Conservation (phyloP, 257 asterid genomes). For the Solanum corneliomulleri region DNA sequence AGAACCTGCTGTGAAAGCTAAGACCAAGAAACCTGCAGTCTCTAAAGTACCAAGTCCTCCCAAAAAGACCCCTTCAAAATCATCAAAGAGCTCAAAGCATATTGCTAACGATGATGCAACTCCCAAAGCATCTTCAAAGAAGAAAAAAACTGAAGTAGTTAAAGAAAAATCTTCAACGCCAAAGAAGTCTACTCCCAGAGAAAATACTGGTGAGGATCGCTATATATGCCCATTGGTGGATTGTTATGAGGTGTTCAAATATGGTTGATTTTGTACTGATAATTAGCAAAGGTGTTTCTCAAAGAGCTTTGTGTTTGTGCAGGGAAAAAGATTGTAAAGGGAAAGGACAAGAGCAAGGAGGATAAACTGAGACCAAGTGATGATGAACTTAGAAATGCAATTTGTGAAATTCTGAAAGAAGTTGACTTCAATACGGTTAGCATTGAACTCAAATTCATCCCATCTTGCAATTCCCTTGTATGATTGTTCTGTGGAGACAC, state of each 20-base stretch:
- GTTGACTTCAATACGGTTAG: conserved; percentile 44
- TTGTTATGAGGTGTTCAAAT: background rate
- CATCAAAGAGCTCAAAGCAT: conserved; percentile 34
- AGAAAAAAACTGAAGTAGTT: conserved; percentile 40
- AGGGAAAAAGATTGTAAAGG: conserved; percentile 34
- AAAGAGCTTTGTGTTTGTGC: conserved; percentile 1
- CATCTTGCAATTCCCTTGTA: background rate
- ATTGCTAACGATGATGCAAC: conserved; percentile 21
- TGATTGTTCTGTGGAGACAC: background rate
- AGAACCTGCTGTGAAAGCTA: conserved; percentile 34
- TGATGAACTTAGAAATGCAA: conserved; percentile 21
- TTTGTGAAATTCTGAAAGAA: conserved; percentile 30
- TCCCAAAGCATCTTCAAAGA: conserved; percentile 39
- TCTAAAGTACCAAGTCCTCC: conserved; percentile 41
- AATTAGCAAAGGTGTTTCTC: background rate
- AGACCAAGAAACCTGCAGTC: conserved; percentile 30
- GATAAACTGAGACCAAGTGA: conserved; percentile 24
- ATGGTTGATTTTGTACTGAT: background rate
- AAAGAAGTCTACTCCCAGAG: conserved; percentile 42
- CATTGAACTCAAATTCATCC: background rate
- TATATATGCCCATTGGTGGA: background rate
- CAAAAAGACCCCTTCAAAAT: conserved; percentile 43
- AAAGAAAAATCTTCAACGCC: conserved; percentile 43
- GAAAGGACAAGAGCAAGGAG: conserved; percentile 18
- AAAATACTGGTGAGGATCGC: conserved; percentile 42